These are phyloP conservation scores for Leucosporidium scottii DNA, from an alignment of 768 basidiomycete genomes.

Conservation along the genomic window DNA sequence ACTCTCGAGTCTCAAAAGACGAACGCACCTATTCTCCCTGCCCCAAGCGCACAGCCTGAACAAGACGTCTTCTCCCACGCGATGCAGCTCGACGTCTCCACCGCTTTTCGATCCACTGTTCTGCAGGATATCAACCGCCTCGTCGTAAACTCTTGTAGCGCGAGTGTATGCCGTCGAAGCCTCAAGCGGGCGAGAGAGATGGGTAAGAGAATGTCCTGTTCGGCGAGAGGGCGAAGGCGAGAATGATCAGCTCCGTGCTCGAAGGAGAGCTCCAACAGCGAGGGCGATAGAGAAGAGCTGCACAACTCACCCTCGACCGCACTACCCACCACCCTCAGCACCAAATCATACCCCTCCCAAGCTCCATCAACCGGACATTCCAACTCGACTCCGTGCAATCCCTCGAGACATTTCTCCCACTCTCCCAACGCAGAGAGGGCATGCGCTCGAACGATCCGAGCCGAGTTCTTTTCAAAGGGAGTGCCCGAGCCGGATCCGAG, in stretches of 20 bases:
- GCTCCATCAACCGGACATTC: not conserved
- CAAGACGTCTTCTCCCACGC: conserved; percentile 14
- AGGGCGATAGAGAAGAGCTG: not conserved
- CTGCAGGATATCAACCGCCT: conserved; percentile 1
- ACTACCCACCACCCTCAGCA: conserved; percentile 12
- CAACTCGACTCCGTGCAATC: not conserved
- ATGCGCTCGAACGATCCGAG: conserved; percentile 4
- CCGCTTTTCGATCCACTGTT: conserved; percentile 1
- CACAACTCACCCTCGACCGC: conserved; percentile 14
- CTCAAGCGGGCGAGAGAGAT: not conserved
- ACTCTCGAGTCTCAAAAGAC: not conserved
- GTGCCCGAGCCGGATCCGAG: not conserved
- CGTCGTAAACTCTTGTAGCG: conserved; percentile 1
- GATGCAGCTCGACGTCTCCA: conserved; percentile 17
- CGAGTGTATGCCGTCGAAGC: not conserved
- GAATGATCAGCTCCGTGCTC: too few relatives aligned
- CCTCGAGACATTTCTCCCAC: not conserved
- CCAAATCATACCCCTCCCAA: conserved; percentile 15
- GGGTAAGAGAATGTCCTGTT: too few relatives aligned
- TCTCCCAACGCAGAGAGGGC: conserved; percentile 8
- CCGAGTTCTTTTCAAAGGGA: conserved; percentile 1
- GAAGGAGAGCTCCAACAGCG: not conserved
- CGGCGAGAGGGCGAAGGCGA: too few relatives aligned
- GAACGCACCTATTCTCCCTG: not conserved
- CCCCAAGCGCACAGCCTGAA: conserved; percentile 1